These are phyloP conservation scores for Keqinozyma sinolaborantium DNA, from an alignment of 1,139 yeast species.

Conservation along the genomic window DNA sequence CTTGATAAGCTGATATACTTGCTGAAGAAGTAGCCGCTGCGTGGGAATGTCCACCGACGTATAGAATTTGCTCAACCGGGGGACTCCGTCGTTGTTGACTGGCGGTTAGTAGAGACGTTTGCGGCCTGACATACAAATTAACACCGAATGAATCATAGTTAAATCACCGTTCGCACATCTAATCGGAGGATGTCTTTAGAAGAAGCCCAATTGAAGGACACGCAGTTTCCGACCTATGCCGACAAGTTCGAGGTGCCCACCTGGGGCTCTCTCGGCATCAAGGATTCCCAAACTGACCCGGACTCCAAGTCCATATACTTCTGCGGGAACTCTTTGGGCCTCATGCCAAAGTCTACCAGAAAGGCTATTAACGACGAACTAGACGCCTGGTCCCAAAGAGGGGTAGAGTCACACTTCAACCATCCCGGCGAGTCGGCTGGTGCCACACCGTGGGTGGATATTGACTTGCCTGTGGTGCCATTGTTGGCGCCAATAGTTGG, in stretches of 20 bases:
- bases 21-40: slow-evolving; percentile 69
- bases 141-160: slow-evolving; percentile 81
- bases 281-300: slow-evolving; percentile 12
- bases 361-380: slow-evolving; percentile 62
- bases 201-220: slow-evolving; percentile 27
- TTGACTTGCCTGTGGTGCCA: slow-evolving; percentile 73
- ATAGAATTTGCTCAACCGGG: slow-evolving; percentile 87
- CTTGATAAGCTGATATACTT: slow-evolving; percentile 68
- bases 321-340: slow-evolving; percentile 89
- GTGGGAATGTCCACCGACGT: slow-evolving; percentile 83
- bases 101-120: slow-evolving; percentile 15
- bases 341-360: slow-evolving; percentile 71
- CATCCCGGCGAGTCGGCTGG: slow-evolving; percentile 58
- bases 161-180: neutral
- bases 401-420: slow-evolving; percentile 81
- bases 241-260: slow-evolving; percentile 60
- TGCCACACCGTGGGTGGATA: slow-evolving; percentile 71
- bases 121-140: slow-evolving; percentile 64
- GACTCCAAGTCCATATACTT: slow-evolving; percentile 49
- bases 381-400: slow-evolving; percentile 76
- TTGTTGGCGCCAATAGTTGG: slow-evolving; percentile 74
- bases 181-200: slow-evolving; percentile 12
- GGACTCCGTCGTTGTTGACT: slow-evolving; percentile 92
- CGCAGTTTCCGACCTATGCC: slow-evolving; percentile 30
- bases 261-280: slow-evolving; percentile 47